Evolutionary conservation across 371 early-diverging fungal species (phyloP), one percentile per base, ranked within the genome.

Genomic region (Apophysomyces variabilis): DNA sequence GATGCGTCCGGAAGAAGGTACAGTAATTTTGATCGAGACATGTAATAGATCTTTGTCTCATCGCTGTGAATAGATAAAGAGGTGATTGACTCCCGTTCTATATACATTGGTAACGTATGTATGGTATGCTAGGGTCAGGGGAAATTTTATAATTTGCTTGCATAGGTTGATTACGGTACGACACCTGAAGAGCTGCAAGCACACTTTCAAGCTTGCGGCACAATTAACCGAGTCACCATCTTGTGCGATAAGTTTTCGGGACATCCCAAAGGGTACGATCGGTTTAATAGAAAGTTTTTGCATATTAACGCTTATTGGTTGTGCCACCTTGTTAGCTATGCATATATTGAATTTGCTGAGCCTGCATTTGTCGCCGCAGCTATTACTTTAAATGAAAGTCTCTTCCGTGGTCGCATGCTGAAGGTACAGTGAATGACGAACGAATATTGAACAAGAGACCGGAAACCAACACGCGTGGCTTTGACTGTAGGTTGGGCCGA

Each of bases 291-390:
- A 57, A 5, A 26, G 16, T 38, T 46, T 12, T 8, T 35, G 21
- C 37, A n/a, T 54, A 46, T 50, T 57, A 18, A 61, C 45, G 41
- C 14, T 56, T 36, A 58, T 41, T 35, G 18, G 26, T 62, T 38
- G 61, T n/a, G 26, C 38, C 43, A 13, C n/a, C 38, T 58, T 26
- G 32, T 1, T 47, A 66, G 87, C 18, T 95, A 89, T 76, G 98
- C 96, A n/a, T 99, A 97, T 70, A 89, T 99, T 13, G 98, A 99
- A 78, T 99, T 99, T 88, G 94, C 94, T 35, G 93, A 96, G 65
- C 80, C 89, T 8, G 79, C 87, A 3, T 86, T 89, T 3, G 96
- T 97, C n/a, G 81, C 86, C 54, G 93, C 91, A 64, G 96, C 99
- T 32, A 82, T 96, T 77, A 88, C 90, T 9, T 80, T 97, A 58